Conservation (phyloP, 306 rosid species). For the Cucurbita maxima region DNA sequence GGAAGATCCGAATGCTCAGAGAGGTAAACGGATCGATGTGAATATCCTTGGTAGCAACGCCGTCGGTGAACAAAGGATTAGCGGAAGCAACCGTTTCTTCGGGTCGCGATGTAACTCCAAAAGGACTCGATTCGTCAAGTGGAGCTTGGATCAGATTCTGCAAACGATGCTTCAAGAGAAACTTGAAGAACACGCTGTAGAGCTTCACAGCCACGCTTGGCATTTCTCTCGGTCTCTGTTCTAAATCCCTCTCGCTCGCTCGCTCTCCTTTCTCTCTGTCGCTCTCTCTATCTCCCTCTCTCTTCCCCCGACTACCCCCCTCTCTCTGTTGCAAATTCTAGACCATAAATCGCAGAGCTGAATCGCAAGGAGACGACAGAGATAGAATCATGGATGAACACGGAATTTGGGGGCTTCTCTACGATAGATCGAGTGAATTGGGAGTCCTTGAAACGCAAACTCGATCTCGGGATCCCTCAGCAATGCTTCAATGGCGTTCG, state of each 20-base stretch:
- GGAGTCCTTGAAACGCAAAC: constrained; percentile 4
- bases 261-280: background rate
- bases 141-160: constrained; percentile 68
- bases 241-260: background rate
- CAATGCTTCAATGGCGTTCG: constrained; percentile 23
- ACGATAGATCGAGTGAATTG: constrained; percentile 4
- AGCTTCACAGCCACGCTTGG: constrained; percentile 90
- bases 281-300: background rate
- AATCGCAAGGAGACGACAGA: background rate
- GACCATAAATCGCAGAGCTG: background rate
- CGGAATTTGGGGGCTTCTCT: background rate
- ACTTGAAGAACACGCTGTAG: constrained; percentile 94
- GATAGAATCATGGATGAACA: constrained; percentile 9
- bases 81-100: constrained; percentile 58
- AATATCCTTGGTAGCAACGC: constrained; percentile 86
- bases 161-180: constrained; percentile 80
- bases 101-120: constrained; percentile 78
- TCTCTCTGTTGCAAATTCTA: background rate
- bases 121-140: constrained; percentile 37
- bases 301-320: background rate
- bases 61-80: constrained; percentile 67
- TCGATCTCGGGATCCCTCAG: constrained; percentile 9
- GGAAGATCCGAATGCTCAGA: constrained; percentile 71
- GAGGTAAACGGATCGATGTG: constrained; percentile 77
- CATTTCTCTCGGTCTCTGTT: constrained; percentile 29